Conservation (phyloP, 2,329 filamentous ascomycete genomes). For the Fusarium sp. region DNA sequence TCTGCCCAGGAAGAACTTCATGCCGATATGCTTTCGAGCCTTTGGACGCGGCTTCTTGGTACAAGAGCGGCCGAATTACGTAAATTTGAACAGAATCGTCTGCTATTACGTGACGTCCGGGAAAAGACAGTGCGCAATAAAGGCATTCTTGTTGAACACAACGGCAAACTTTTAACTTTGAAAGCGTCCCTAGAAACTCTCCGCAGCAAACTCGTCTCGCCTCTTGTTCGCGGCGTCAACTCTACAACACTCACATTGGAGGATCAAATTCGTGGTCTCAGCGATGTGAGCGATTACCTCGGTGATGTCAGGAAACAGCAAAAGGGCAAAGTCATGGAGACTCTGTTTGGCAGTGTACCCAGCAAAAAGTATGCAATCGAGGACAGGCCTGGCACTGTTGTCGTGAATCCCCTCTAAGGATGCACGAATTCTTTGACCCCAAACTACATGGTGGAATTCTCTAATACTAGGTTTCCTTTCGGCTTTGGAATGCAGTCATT, state of each 20-base stretch:
- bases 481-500: background rate
- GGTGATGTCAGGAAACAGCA: conserved; percentile 78
- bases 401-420: conserved; percentile 23
- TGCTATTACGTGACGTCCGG: conserved; percentile 79
- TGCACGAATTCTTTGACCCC: background rate
- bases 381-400: conserved; percentile 32
- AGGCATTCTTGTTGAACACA: conserved; percentile 84
- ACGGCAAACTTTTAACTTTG: conserved; percentile 80
- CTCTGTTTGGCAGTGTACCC: conserved; percentile 69
- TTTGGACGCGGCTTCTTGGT: conserved; percentile 88
- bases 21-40: conserved; percentile 79
- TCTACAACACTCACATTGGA: conserved; percentile 77
- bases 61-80: conserved; percentile 76
- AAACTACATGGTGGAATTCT: background rate
- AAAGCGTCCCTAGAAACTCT: conserved; percentile 89
- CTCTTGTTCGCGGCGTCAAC: conserved; percentile 76
- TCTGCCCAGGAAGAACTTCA: conserved; percentile 82
- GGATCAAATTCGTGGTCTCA: conserved; percentile 84
- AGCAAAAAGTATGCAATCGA: conserved; percentile 47
- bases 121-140: conserved; percentile 89
- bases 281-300: conserved; percentile 81
- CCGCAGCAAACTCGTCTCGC: conserved; percentile 82
- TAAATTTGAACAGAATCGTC: conserved; percentile 91
- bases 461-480: background rate
- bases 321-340: conserved; percentile 83